These are phyloP conservation scores for Trichoderma sp. DNA, from an alignment of 2,329 filamentous ascomycete species.

Conservation along the genomic window DNA sequence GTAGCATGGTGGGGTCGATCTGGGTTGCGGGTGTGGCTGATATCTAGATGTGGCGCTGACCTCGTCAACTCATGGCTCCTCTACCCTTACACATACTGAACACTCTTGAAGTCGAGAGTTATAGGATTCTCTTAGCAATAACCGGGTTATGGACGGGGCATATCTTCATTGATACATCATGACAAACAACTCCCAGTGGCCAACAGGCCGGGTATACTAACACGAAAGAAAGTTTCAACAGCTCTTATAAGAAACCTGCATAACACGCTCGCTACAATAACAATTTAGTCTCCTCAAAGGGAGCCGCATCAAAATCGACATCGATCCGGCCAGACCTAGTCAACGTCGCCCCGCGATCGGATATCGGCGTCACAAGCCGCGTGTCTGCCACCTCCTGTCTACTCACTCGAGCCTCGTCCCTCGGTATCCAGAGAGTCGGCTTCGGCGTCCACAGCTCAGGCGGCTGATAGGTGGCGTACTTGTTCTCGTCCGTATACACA, in stretches of 20 bases:
- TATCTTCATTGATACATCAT: neutral
- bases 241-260: neutral
- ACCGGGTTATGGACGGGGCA: neutral
- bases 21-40: slow-evolving; percentile 25
- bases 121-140: too few species aligned
- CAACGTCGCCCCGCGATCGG: slow-evolving; percentile 55
- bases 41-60: slow-evolving; percentile 10
- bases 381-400: slow-evolving; percentile 77
- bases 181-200: too few species aligned
- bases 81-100: neutral
- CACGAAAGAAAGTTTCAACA: neutral
- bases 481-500: slow-evolving; percentile 56
- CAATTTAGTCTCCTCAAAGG: slow-evolving; percentile 41
- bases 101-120: neutral
- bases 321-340: slow-evolving; percentile 41
- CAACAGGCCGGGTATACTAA: slow-evolving; percentile 17
- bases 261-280: slow-evolving; percentile 43
- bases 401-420: slow-evolving; percentile 73
- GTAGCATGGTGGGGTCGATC: slow-evolving; percentile 20
- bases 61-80: neutral
- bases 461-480: slow-evolving; percentile 70
- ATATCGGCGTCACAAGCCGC: slow-evolving; percentile 71
- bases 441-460: slow-evolving; percentile 59
- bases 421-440: slow-evolving; percentile 83
- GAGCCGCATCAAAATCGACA: slow-evolving; percentile 45